phyloP scores from a whole-genome alignment of 371 early-diverging fungal genomes.

The Apophysomyces ossiformis region DNA sequence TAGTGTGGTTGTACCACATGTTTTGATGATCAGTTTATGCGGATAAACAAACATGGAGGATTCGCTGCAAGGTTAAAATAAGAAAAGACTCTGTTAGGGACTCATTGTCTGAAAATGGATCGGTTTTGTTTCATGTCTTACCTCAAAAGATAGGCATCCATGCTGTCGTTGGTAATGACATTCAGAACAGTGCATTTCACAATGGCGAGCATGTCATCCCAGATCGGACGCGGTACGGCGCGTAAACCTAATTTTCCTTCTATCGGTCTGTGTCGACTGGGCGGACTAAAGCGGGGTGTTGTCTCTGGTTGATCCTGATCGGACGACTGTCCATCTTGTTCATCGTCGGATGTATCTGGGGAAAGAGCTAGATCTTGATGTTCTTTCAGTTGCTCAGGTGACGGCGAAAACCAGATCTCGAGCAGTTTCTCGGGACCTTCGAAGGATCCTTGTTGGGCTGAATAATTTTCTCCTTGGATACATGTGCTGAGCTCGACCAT shows the following conservation, averaged over 20 bases:
- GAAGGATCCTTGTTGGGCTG: conserved; percentile 61
- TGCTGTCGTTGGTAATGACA: conserved; percentile 73
- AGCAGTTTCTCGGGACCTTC: conserved; percentile 97
- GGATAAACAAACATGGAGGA: conserved; percentile 96
- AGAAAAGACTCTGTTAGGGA: not conserved
- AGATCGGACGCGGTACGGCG: conserved; percentile 71
- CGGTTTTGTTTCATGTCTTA: conserved; percentile 25
- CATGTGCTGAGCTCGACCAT: conserved; percentile 26
- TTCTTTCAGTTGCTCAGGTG: conserved; percentile 44
- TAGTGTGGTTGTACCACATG: conserved; percentile 96
- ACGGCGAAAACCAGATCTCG: conserved; percentile 73
- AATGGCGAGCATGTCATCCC: conserved; percentile 90
- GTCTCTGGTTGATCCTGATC: not conserved
- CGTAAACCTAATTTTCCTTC: conserved; percentile 67
- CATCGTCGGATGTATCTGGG: conserved; percentile 29
- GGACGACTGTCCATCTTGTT: conserved; percentile 20
- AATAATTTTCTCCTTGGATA: conserved; percentile 44
- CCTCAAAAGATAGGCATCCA: conserved; percentile 92
- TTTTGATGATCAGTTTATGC: conserved; percentile 93
- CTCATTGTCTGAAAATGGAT: not conserved
- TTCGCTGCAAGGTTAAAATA: conserved; percentile 64
- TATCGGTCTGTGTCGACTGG: conserved; percentile 12
- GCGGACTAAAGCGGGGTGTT: conserved; percentile 32
- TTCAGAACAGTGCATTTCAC: conserved; percentile 93
- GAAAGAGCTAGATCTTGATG: conserved; percentile 38